These are phyloP conservation scores for Gamarada debralockiae DNA, from an alignment of 495 filamentous ascomycete species.

Conservation along the genomic window DNA sequence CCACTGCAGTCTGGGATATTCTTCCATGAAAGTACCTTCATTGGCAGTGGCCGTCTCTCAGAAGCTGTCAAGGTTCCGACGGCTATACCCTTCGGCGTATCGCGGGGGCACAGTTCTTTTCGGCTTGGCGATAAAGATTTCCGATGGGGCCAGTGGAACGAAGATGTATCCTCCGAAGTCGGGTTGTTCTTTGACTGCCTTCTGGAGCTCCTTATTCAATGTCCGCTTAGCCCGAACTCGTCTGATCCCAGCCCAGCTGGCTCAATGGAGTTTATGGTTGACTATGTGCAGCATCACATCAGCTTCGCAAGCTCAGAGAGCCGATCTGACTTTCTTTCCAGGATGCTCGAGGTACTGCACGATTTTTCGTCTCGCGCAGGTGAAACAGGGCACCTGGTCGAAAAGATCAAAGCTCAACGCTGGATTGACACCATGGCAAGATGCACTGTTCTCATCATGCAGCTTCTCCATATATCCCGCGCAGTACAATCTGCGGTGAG, in stretches of 20 bases:
- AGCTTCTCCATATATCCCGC: constrained; percentile 33
- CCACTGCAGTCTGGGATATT: constrained; percentile 64
- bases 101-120: constrained; percentile 29
- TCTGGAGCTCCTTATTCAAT: constrained; percentile 31
- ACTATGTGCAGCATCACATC: constrained; percentile 32
- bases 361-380: constrained; percentile 15
- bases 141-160: constrained; percentile 69
- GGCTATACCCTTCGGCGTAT: constrained; percentile 25
- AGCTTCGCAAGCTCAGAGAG: constrained; percentile 27
- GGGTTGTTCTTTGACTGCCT: constrained; percentile 55
- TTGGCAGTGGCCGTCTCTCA: constrained; percentile 67
- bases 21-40: constrained; percentile 72
- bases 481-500: constrained; percentile 27
- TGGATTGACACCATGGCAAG: constrained; percentile 28
- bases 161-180: constrained; percentile 62
- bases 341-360: constrained; percentile 40
- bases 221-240: constrained; percentile 1
- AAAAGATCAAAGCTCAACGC: neutral
- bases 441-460: constrained; percentile 25
- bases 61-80: constrained; percentile 38
- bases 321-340: constrained; percentile 35
- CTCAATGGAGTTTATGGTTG: constrained; percentile 24
- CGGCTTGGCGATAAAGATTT: constrained; percentile 45
- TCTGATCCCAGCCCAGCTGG: constrained; percentile 18
- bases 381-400: neutral